phyloP scores from a whole-genome alignment of 495 filamentous ascomycete genomes.

The Podospora bellae-mahoneyi region DNA sequence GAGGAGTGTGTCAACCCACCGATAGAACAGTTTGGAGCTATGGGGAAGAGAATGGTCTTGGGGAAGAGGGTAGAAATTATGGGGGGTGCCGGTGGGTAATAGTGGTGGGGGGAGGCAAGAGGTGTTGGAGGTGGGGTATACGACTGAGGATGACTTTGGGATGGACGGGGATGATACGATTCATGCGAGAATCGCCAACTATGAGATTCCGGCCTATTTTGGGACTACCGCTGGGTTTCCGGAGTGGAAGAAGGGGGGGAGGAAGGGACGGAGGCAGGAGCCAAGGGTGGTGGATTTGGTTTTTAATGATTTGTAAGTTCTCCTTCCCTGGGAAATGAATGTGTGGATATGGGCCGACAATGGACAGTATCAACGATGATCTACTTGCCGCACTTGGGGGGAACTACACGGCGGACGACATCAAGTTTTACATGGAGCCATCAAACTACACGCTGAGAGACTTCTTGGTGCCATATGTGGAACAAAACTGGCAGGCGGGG shows the following conservation, averaged over 20 bases:
- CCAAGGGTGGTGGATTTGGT: conserved; percentile 7
- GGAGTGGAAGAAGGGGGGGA: background rate
- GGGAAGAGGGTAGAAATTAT: background rate
- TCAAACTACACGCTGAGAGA: background rate
- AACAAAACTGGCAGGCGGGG: conserved; percentile 2
- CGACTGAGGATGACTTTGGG: conserved; percentile 70
- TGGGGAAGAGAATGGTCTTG: conserved; percentile 1
- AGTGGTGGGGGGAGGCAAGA: conserved; percentile 1
- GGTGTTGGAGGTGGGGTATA: conserved; percentile 62
- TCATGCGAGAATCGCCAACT: conserved; percentile 37
- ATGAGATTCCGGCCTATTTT: conserved; percentile 5
- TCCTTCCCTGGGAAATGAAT: background rate
- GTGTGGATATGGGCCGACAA: too few relatives aligned
- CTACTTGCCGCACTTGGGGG: background rate
- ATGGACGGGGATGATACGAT: conserved; percentile 74
- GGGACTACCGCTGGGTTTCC: conserved; percentile 3
- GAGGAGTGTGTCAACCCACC: background rate
- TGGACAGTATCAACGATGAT: conserved; percentile 10
- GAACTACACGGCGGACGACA: conserved; percentile 1
- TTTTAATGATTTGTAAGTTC: conserved; percentile 10
- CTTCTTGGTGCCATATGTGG: conserved; percentile 5
- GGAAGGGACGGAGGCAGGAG: background rate
- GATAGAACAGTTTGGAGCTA: background rate
- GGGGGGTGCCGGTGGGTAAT: background rate
- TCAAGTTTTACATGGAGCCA: background rate